phyloP scores from a whole-genome alignment of 495 filamentous ascomycete genomes.

The Annulohypoxylon stygium region DNA sequence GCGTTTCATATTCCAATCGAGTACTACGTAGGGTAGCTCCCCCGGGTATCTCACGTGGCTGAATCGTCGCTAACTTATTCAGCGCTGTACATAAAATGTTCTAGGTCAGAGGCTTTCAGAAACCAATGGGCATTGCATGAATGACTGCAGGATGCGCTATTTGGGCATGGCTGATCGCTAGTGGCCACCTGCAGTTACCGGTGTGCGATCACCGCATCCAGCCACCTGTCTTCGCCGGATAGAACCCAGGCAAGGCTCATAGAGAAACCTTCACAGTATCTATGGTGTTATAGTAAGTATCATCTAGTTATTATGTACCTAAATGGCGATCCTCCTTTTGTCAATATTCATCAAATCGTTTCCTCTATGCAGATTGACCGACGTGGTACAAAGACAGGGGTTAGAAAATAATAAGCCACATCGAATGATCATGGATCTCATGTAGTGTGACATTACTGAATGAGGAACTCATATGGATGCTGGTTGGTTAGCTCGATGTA shows the following conservation, averaged over 20 bases:
- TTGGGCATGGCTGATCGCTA: not conserved
- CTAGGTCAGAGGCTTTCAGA: not conserved
- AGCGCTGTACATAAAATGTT: not conserved
- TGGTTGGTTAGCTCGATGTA: not conserved
- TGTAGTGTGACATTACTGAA: conserved; percentile 2
- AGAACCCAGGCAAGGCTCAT: not conserved
- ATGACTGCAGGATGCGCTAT: not conserved
- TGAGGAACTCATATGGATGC: not conserved
- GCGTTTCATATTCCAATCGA: not conserved
- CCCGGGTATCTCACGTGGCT: not conserved
- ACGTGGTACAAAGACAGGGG: not conserved
- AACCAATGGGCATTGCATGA: not conserved
- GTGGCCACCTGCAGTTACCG: not conserved
- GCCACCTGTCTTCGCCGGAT: not conserved
- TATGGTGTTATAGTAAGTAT: too few relatives aligned
- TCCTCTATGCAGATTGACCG: not conserved
- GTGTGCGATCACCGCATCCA: not conserved
- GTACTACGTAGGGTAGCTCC: not conserved
- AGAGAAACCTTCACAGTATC: not conserved
- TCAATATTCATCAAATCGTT: not conserved
- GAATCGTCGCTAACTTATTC: not conserved
- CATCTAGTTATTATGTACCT: not conserved
- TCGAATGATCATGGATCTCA: not conserved
- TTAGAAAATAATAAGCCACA: not conserved
- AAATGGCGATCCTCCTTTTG: not conserved